Percentiles rank a stretch among this genome's conserved stretches.
Conservation (phyloP, 495 filamentous ascomycete genomes). For the Letharia columbiana region DNA sequence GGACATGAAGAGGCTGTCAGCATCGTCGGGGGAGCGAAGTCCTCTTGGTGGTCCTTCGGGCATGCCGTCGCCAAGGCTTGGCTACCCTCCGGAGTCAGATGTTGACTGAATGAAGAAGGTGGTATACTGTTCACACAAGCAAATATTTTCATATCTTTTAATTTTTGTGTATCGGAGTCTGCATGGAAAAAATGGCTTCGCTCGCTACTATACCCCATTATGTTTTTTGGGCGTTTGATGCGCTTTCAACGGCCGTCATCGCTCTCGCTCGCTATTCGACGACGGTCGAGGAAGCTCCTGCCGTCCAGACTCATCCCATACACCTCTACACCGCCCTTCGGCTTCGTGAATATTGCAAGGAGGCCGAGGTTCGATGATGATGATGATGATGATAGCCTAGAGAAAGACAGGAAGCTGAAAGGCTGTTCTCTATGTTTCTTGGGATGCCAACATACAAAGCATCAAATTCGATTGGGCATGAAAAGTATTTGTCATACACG, state of each 20-base stretch:
- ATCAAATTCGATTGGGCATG: not conserved
- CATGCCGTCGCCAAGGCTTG: conserved; percentile 17
- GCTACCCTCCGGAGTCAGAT: conserved; percentile 14
- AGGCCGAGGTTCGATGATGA: not conserved
- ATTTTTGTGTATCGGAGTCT: conserved; percentile 14
- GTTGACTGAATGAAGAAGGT: conserved; percentile 20
- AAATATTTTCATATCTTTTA: conserved; percentile 12
- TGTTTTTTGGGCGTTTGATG: conserved; percentile 11
- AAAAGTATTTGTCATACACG: conserved; percentile 2
- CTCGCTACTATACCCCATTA: conserved; percentile 20
- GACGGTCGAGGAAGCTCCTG: not conserved
- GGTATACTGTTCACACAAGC: conserved; percentile 8
- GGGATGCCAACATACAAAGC: not conserved
- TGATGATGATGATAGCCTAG: not conserved
- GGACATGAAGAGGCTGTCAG: conserved; percentile 31
- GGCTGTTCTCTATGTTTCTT: not conserved
- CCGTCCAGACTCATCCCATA: not conserved
- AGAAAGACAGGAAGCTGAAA: not conserved
- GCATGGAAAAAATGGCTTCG: conserved; percentile 11
- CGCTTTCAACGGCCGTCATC: not conserved
- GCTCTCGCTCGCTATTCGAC: conserved; percentile 1
- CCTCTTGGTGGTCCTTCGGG: conserved; percentile 11
- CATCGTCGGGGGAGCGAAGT: conserved; percentile 22
- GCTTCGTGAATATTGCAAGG: not conserved
- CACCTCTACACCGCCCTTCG: not conserved